phyloP scores from a whole-genome alignment of 192 early-diverging fungal species.

The Coemansia sp. region DNA sequence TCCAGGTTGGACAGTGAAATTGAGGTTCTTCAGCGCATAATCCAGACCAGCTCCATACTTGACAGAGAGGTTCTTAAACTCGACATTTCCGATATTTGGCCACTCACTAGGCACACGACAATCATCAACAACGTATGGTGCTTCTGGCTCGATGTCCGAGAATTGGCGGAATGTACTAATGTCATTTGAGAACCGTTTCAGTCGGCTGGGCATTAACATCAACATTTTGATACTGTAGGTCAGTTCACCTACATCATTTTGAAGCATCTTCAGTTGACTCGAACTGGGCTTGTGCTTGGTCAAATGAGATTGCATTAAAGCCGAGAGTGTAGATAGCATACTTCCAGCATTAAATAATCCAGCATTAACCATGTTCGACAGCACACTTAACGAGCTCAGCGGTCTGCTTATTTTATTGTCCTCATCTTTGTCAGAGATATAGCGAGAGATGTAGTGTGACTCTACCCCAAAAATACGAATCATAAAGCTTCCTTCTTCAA shows the following conservation, averaged over 20 bases:
- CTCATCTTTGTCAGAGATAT: conserved; percentile 63
- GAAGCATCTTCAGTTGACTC: background rate
- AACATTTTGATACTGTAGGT: background rate
- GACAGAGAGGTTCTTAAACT: conserved; percentile 61
- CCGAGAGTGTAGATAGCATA: background rate
- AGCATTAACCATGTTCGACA: conserved; percentile 58
- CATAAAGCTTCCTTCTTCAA: conserved; percentile 65
- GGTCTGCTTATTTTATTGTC: conserved; percentile 60
- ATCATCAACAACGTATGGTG: conserved; percentile 29
- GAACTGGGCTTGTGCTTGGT: background rate
- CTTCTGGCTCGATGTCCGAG: conserved; percentile 57
- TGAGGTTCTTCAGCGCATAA: conserved; percentile 65
- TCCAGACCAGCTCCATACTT: conserved; percentile 60
- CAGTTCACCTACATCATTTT: background rate
- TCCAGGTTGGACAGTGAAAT: conserved; percentile 61
- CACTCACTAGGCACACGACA: conserved; percentile 56
- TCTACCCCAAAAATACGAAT: conserved; percentile 72
- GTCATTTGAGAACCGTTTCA: background rate
- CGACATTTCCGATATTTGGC: conserved; percentile 65
- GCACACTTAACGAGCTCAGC: conserved; percentile 62
- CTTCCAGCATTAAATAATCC: conserved; percentile 51
- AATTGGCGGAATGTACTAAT: conserved; percentile 62
- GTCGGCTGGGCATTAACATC: background rate
- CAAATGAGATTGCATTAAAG: conserved; percentile 26
- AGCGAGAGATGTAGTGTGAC: conserved; percentile 59